Evolutionary conservation across 495 filamentous ascomycete genomes (phyloP), one percentile per base, ranked within the genome.

Genomic region (Corynascus novoguineensis): DNA sequence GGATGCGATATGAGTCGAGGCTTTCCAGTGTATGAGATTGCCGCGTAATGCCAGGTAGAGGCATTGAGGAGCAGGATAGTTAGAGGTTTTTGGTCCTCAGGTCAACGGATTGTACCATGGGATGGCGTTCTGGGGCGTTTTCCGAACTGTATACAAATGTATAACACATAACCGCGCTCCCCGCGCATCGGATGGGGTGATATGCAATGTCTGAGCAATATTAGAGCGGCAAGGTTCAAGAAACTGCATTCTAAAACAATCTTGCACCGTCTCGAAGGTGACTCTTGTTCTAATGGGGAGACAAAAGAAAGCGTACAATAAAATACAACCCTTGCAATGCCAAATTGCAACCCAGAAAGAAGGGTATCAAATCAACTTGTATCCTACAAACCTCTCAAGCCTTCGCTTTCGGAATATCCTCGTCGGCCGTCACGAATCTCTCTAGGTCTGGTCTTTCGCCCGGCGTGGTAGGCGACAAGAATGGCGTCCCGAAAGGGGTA

Each of bases 401-500:
- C 24, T 5, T 49, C n/a, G 12, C 50, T 17, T 44, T 57, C 17
- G 68, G 61, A 8, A 71, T 37, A 15, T 21, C 42, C 47, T 71
- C 67, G 49, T 68, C 66, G 6, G 73, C 74, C 2, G 72, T 76
- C 14, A 74, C 66, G 41, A 77, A 77, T 10, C 72, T 71, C 55
- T 77, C 73, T 44, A 77, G 11, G 4, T 52, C 63, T 4, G 72
- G 71, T 25, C 72, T 66, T 37, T 68, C 57, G 3, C 17, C 19
- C 17, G 57, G 42, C 5, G 53, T 44, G 10, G 35, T 28, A 19
- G 58, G 65, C 19, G 63, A 46, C 17, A 53, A 28, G 19, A 62
- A 52, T 19, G 45, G 41, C 28, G 48, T 50, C 5, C 22, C 14
- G 34, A 35, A 55, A 8, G 46, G 22, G 0, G 46, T 55, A 5